Evolutionary conservation across 2,329 filamentous ascomycete species (phyloP).

Genomic region (Aspergillus ochraceoroseus): DNA sequence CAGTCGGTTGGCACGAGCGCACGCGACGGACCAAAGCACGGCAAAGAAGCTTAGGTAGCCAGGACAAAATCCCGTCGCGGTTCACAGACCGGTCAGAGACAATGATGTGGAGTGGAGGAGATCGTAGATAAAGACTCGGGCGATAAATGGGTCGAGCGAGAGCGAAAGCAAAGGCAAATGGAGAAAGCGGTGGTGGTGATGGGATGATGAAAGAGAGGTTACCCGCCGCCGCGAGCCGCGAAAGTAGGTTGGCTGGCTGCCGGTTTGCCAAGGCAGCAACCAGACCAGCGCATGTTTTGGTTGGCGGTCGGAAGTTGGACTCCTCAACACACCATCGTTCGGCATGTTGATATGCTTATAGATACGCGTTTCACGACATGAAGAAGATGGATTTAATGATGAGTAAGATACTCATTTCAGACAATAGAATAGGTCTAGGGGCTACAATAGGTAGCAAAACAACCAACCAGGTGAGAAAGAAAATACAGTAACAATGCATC

Average conservation of each 20-base stretch:
- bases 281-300: constrained; percentile 7
- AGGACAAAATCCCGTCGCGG: neutral
- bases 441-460: constrained; percentile 6
- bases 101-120: neutral
- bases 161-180: neutral
- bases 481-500: too few species aligned
- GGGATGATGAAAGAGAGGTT: constrained; percentile 18
- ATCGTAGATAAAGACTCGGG: neutral
- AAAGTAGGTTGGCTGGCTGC: constrained; percentile 16
- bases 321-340: constrained; percentile 2
- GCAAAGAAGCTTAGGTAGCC: neutral
- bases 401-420: constrained; percentile 1
- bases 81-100: neutral
- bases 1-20: constrained; percentile 5
- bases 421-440: constrained; percentile 4
- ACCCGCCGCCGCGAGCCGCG: constrained; percentile 7
- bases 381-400: neutral
- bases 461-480: constrained; percentile 3
- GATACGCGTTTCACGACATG: too few species aligned
- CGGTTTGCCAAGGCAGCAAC: constrained; percentile 16
- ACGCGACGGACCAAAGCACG: constrained; percentile 9
- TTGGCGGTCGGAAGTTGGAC: constrained; percentile 11
- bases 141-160: neutral
- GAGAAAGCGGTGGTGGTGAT: constrained; percentile 5
- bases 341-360: too few species aligned